Evolutionary conservation across 371 early-diverging fungal genomes (phyloP), one percentile per base, ranked within the genome.

Genomic region (Saksenaea oblongispora): DNA sequence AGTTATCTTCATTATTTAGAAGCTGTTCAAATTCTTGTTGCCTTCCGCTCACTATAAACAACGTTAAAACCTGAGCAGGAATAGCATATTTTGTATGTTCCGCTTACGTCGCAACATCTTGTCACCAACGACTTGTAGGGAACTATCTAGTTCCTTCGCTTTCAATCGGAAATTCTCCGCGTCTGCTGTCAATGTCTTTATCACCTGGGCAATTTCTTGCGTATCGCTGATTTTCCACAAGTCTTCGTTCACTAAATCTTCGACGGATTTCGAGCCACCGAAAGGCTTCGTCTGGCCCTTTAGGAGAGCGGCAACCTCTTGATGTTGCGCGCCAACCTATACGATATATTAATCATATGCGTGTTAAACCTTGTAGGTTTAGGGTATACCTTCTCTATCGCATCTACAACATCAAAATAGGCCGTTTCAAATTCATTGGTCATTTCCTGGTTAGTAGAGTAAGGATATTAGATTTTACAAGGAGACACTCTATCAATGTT

Each of bases 401-500:
- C 8, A 36, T 15, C 35, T 56, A 47, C 58, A 14, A 70, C 62
- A 11, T 15, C 55, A n/a, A 73, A 59, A 51, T 69, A 73, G 9
- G 66, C 39, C 10, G 22, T 17, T 65, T 76, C 77, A 42, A 67
- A 76, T 54, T 63, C 69, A 26, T 56, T 56, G 1, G 70, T 73
- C 73, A 76, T 73, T 13, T 71, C 65, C 42, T 72, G 64, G 17
- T 18, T 9, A 4, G 11, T 17, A 51, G 1, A 44, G 54, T 8
- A 28, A 62, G 39, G 31, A 34, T 28, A 22, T 41, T 28, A 63
- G 28, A 42, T 34, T 35, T n/a, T 26, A 17, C 35, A 7, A 42
- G 14, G 17, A 44, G 9, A 22, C 37, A 34, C 0, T 31, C 37
- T 18, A 34, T 18, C 17, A 37, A 18, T 62, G 13, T 22, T 15